Conservation (phyloP, 139 green algal species). For the Diplosphaera chodatii region DNA sequence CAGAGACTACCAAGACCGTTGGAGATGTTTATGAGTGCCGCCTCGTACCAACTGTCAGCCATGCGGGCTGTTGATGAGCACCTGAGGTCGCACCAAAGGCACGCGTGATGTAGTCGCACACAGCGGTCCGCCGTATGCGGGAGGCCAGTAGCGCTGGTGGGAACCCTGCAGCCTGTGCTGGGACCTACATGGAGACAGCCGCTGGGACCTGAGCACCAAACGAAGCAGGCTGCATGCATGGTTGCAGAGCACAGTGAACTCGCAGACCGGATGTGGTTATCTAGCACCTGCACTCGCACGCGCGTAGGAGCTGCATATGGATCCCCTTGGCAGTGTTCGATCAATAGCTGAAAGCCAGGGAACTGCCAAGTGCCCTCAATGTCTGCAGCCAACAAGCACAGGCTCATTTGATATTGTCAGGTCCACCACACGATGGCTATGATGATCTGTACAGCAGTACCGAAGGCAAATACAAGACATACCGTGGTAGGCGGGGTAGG, state of each 20-base stretch:
- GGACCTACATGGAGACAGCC: conserved; percentile 20
- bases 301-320: conserved; percentile 37
- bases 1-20: too few species aligned
- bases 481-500: conserved; percentile 44
- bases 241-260: too few species aligned
- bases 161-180: conserved; percentile 11
- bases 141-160: conserved; percentile 13
- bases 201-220: too few species aligned
- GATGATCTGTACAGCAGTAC: too few species aligned
- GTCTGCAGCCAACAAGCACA: conserved; percentile 23
- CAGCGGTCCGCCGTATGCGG: conserved; percentile 26
- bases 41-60: too few species aligned
- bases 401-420: too few species aligned
- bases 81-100: conserved; percentile 23
- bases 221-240: background rate
- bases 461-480: too few species aligned
- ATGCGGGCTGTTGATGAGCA: too few species aligned
- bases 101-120: conserved; percentile 57
- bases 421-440: too few species aligned
- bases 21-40: too few species aligned
- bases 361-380: conserved; percentile 38
- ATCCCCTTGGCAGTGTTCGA: conserved; percentile 51
- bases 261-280: too few species aligned
- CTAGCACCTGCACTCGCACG: conserved; percentile 20
- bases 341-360: conserved; percentile 25